Conservation (phyloP, 2,329 filamentous ascomycete species). For the Lecanosticta acicola region DNA sequence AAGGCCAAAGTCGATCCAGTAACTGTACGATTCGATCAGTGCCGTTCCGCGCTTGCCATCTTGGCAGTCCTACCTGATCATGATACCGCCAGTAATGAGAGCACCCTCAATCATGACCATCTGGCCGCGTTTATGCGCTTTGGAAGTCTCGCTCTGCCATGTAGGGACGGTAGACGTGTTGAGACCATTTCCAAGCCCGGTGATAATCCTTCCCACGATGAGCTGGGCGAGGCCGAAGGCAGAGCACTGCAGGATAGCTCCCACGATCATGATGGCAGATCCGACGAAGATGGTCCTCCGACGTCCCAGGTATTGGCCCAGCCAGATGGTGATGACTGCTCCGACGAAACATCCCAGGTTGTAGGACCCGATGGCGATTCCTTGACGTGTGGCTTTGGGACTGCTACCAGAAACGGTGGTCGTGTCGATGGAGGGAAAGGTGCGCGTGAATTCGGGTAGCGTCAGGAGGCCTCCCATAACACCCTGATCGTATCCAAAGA, state of each 20-base stretch:
- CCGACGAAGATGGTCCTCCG: conserved; percentile 47
- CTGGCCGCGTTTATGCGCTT: conserved; percentile 43
- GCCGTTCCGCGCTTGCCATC: not conserved
- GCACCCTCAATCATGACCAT: conserved; percentile 41
- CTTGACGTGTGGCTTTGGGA: conserved; percentile 10
- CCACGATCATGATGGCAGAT: conserved; percentile 46
- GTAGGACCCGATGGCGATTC: conserved; percentile 23
- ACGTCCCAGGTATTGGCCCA: conserved; percentile 48
- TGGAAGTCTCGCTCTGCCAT: conserved; percentile 49
- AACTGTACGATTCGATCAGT: conserved; percentile 29
- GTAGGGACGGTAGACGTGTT: conserved; percentile 46
- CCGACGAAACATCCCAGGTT: conserved; percentile 46
- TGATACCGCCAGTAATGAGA: conserved; percentile 35
- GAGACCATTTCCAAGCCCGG: conserved; percentile 50
- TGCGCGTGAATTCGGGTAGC: conserved; percentile 37
- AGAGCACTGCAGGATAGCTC: conserved; percentile 44
- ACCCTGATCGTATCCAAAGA: conserved; percentile 25
- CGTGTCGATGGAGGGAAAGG: conserved; percentile 39
- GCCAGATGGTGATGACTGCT: conserved; percentile 45
- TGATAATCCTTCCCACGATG: conserved; percentile 48
- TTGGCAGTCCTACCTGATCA: conserved; percentile 6
- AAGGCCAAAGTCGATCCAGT: conserved; percentile 48
- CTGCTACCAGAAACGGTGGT: not conserved
- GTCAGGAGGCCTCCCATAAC: conserved; percentile 43
- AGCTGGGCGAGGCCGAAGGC: conserved; percentile 40